Conservation (phyloP, 2,329 filamentous ascomycete species). For the Penicillium aurantiogriseum region DNA sequence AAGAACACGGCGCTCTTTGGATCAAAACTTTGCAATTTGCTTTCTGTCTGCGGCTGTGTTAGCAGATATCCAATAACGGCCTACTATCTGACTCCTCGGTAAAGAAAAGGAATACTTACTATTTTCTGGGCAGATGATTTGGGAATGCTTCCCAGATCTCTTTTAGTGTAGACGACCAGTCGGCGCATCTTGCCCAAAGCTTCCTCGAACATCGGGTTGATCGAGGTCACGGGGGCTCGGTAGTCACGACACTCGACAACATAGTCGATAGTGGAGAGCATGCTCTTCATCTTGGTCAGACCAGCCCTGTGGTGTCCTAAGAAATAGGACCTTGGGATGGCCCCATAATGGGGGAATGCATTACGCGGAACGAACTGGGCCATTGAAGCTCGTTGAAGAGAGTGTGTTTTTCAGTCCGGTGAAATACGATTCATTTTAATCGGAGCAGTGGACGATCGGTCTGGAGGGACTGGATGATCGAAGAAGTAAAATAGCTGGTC, state of each 20-base stretch:
- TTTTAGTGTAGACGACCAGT: constrained; percentile 87
- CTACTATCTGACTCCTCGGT: neutral
- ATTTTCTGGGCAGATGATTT: constrained; percentile 39
- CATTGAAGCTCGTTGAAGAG: constrained; percentile 8
- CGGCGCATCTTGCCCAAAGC: constrained; percentile 70
- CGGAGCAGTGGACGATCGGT: neutral
- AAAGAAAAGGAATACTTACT: constrained; percentile 31
- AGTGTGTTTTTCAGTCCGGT: neutral
- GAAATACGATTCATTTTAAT: constrained; percentile 10
- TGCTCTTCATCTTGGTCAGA: constrained; percentile 75
- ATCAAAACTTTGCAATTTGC: constrained; percentile 36
- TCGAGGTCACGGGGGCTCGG: constrained; percentile 81
- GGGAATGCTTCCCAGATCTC: constrained; percentile 64
- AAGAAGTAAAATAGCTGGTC: neutral
- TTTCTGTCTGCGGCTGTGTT: constrained; percentile 28
- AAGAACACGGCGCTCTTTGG: constrained; percentile 37
- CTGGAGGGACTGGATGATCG: neutral
- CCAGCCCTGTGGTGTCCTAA: constrained; percentile 88
- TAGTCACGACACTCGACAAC: constrained; percentile 95
- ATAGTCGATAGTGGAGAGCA: constrained; percentile 77
- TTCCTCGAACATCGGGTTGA: constrained; percentile 85
- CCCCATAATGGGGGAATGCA: constrained; percentile 68
- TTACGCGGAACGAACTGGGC: constrained; percentile 68
- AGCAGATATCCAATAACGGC: neutral
- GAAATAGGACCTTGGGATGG: constrained; percentile 86